Conservation (phyloP, 2,329 filamentous ascomycete genomes). For the Nannizzia gypsea region DNA sequence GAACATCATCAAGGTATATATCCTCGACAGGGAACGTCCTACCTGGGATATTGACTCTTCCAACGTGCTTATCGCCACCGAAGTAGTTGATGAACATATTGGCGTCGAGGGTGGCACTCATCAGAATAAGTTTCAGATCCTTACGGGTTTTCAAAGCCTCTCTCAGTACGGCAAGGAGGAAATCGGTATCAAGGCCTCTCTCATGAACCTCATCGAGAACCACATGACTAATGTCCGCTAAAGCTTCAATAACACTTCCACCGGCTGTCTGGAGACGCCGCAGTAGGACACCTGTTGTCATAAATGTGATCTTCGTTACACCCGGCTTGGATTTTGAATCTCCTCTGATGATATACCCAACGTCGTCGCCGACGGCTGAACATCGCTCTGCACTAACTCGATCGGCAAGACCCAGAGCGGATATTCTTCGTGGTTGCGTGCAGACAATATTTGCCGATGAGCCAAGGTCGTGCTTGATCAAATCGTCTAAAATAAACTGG, state of each 20-base stretch:
- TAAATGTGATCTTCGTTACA: constrained; percentile 81
- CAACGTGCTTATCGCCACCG: constrained; percentile 56
- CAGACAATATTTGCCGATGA: constrained; percentile 79
- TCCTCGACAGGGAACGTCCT: constrained; percentile 84
- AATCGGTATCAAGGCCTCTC: constrained; percentile 86
- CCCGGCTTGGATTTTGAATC: constrained; percentile 63
- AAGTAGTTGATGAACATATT: constrained; percentile 79
- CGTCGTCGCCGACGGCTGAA: constrained; percentile 66
- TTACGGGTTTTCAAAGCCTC: constrained; percentile 64
- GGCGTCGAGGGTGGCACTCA: constrained; percentile 93
- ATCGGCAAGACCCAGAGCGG: constrained; percentile 84
- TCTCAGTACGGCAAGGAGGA: constrained; percentile 73
- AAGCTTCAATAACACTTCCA: constrained; percentile 65
- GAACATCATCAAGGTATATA: constrained; percentile 77
- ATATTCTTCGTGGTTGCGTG: constrained; percentile 89
- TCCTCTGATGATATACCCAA: constrained; percentile 84
- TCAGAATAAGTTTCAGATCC: constrained; percentile 80
- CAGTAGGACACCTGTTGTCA: constrained; percentile 87
- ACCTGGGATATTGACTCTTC: constrained; percentile 73
- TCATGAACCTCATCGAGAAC: constrained; percentile 97
- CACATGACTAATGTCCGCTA: constrained; percentile 86
- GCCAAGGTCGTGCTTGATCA: constrained; percentile 66
- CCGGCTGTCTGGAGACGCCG: constrained; percentile 80
- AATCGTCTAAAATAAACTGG: constrained; percentile 86
- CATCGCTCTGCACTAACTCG: constrained; percentile 89